Evolutionary conservation across 2,329 filamentous ascomycete species (phyloP), one percentile per base, ranked within the genome.

Genomic region (Botrytis paeoniae): DNA sequence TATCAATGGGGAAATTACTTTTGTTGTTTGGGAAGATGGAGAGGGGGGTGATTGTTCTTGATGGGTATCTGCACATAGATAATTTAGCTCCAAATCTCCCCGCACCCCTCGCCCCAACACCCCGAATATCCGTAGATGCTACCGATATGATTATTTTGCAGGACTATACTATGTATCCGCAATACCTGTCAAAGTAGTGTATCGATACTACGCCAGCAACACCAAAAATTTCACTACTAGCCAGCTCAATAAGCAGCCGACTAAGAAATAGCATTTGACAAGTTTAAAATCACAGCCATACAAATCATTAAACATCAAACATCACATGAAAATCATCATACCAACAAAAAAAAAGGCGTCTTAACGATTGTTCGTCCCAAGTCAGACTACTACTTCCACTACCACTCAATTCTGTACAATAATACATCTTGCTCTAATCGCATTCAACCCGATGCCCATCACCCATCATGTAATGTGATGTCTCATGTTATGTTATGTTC

Each of bases 321-420:
- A 12, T 57, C 35, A 68, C 18, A 5, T 32, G 0, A 32, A 54
- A 4, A 12, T 57, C 20, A 9, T 29, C 7, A n/a, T 16, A 25
- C 29, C n/a, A 32, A 57, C 12, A 3, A 39, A 62, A 68, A n/a
- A 41, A 57, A 32, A 14, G 4, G 18, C n/a, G 22, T 69, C 35
- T 41, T 16, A 32, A 32, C 12, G 18, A 41, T 22, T 41, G 37
- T 12, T n/a, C 54, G 25, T 32, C 48, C 20, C 54, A 68, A 39
- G 48, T 48, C 22, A 35, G 65, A 69, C 48, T 22, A 43, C 22
- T 57, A 43, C 25, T 37, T 57, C 10, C n/a, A 69, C 51, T 37
- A 25, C 6, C 35, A 62, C 14, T 57, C 59, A 73, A 73, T 76
- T 75, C 73, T 78, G 74, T 78, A 78, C 75, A 78, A 77, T 78